These are phyloP conservation scores for Akanthomyces muscarius DNA, from an alignment of 2,329 filamentous ascomycete genomes.

Conservation along the genomic window DNA sequence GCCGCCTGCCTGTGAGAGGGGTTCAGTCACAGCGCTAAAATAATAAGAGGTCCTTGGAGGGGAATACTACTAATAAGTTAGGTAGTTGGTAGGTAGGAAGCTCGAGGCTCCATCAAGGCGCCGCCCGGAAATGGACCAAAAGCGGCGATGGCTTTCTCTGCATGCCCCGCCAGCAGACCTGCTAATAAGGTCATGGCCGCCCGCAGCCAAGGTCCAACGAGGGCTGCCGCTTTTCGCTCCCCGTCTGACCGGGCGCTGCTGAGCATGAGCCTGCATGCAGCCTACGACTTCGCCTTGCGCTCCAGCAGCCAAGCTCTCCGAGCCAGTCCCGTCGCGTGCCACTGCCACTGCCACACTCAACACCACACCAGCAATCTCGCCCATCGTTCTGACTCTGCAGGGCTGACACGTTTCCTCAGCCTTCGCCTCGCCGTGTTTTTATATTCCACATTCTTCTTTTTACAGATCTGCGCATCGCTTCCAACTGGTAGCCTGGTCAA, in stretches of 20 bases:
- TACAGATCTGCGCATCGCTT: neutral
- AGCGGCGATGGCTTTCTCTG: neutral
- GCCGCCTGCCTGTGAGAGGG: too few species aligned
- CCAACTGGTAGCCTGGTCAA: neutral
- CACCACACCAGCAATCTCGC: neutral
- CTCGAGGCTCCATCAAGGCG: neutral
- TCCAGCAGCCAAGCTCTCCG: neutral
- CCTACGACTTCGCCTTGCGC: constrained; percentile 6
- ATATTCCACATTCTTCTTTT: neutral
- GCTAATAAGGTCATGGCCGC: neutral
- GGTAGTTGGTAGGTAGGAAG: too few species aligned
- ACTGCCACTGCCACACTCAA: neutral
- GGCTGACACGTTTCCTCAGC: neutral
- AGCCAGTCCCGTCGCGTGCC: neutral
- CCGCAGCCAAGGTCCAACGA: neutral
- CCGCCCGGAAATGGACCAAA: neutral
- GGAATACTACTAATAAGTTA: too few species aligned
- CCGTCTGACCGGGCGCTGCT: neutral
- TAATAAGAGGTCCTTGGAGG: too few species aligned
- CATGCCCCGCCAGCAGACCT: neutral
- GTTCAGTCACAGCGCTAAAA: too few species aligned
- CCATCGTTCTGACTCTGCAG: neutral
- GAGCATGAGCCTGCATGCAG: neutral
- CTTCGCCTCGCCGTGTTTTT: neutral
- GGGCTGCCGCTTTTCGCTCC: neutral